A percentile compares a stretch with the other conserved stretches of the same genome.
phyloP scores from a whole-genome alignment of 805 yeast genomes.

The Lipomyces sp. region DNA sequence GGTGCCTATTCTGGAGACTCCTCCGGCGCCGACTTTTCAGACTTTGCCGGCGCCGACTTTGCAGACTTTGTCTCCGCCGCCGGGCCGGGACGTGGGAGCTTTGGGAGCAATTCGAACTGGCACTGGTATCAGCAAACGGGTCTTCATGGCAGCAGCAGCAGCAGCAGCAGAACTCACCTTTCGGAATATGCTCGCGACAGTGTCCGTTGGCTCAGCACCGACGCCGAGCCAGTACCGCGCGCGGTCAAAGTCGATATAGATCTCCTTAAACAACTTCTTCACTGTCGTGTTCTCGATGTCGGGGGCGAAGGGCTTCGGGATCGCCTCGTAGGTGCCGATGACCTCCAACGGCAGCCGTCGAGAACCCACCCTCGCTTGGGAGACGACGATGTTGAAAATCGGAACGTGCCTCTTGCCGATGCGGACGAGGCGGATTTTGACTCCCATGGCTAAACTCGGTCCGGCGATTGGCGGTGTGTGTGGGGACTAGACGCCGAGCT shows the following conservation, averaged over 20 bases:
- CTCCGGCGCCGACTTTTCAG: too few species aligned
- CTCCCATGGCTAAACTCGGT: conserved; percentile 39
- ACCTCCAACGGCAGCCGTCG: conserved; percentile 74
- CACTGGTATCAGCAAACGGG: too few species aligned
- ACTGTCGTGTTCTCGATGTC: too few species aligned
- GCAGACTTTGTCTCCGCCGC: too few species aligned
- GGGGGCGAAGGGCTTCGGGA: conserved; percentile 62
- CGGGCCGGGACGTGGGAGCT: too few species aligned
- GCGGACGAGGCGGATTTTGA: conserved; percentile 85
- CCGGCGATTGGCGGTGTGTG: too few species aligned
- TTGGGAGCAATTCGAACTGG: too few species aligned
- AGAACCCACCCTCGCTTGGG: conserved; percentile 48
- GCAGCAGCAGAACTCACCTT: conserved; percentile 52
- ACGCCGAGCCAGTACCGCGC: conserved; percentile 96
- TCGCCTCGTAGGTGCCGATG: conserved; percentile 87
- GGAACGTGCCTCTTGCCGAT: conserved; percentile 90
- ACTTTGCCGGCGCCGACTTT: too few species aligned
- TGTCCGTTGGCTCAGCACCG: conserved; percentile 90
- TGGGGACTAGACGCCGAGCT: too few species aligned
- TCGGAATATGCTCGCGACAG: conserved; percentile 71
- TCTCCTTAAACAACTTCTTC: conserved; percentile 65
- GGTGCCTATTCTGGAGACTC: too few species aligned
- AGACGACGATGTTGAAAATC: conserved; percentile 85
- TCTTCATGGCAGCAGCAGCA: too few species aligned
- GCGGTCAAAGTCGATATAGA: conserved; percentile 79